A percentile compares a stretch with the other conserved stretches of the same genome.
Conservation (phyloP, 352 stramenopile species). For the Pythium brassicae region DNA sequence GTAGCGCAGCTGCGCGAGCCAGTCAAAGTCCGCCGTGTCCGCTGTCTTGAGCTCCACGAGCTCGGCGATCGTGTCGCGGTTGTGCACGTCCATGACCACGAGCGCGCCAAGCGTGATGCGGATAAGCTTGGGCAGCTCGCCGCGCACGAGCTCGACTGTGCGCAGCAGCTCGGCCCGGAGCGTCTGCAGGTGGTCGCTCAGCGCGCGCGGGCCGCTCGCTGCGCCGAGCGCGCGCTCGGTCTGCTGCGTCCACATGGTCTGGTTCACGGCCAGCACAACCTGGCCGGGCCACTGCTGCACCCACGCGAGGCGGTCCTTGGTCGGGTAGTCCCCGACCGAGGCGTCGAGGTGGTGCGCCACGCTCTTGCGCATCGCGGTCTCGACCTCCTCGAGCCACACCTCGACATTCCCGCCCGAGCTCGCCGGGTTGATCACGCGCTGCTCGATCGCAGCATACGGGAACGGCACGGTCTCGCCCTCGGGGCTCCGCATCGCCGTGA, state of each 20-base stretch:
- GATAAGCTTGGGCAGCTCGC: slow-evolving; percentile 91
- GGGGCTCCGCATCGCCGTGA: slow-evolving; percentile 87
- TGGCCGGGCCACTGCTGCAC: slow-evolving; percentile 92
- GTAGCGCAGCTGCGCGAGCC: slow-evolving; percentile 91
- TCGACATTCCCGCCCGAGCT: slow-evolving; percentile 93
- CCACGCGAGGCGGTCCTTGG: slow-evolving; percentile 87
- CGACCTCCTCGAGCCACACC: slow-evolving; percentile 79
- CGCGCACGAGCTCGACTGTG: slow-evolving; percentile 90
- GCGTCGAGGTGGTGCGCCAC: slow-evolving; percentile 77
- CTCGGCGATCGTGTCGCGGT: slow-evolving; percentile 91
- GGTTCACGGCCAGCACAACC: slow-evolving; percentile 90
- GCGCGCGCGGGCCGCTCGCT: slow-evolving; percentile 28
- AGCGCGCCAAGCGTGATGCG: slow-evolving; percentile 89
- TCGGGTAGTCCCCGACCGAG: slow-evolving; percentile 83
- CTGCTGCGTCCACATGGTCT: slow-evolving; percentile 89
- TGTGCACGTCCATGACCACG: slow-evolving; percentile 96
- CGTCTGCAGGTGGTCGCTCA: slow-evolving; percentile 63
- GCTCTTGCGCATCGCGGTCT: slow-evolving; percentile 86
- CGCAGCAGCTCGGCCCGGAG: slow-evolving; percentile 75
- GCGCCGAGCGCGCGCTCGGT: slow-evolving; percentile 66
- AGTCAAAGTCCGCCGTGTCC: slow-evolving; percentile 90
- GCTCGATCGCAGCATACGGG: slow-evolving; percentile 79
- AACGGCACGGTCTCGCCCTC: slow-evolving; percentile 90
- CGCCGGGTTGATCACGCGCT: slow-evolving; percentile 92
- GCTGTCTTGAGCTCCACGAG: slow-evolving; percentile 78